These are phyloP conservation scores for Amyloporia xantha DNA, from an alignment of 768 basidiomycete genomes.

Conservation along the genomic window DNA sequence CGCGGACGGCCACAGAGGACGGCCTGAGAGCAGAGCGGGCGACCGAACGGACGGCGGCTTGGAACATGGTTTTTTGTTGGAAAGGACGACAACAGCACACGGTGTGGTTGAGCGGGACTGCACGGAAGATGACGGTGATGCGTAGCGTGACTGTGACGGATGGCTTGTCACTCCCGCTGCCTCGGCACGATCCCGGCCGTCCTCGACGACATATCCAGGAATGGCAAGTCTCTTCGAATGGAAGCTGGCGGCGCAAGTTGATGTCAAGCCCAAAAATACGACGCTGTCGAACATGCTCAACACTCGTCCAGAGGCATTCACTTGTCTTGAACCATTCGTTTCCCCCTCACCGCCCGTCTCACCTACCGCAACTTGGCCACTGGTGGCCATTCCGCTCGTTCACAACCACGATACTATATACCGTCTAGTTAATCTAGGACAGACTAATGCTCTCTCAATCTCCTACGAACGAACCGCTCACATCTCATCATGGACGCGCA, in stretches of 20 bases:
- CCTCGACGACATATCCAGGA: neutral
- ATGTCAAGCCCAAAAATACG: too few species aligned
- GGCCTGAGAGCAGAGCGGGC: constrained; percentile 20
- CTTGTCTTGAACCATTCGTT: too few species aligned
- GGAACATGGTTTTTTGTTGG: constrained; percentile 23
- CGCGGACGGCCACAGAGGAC: constrained; percentile 30
- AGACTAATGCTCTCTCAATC: constrained; percentile 14
- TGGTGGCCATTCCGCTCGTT: neutral
- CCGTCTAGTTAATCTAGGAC: constrained; percentile 2
- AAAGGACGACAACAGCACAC: constrained; percentile 12
- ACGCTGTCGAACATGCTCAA: too few species aligned
- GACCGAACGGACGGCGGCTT: constrained; percentile 23
- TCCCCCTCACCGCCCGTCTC: too few species aligned
- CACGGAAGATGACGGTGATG: constrained; percentile 10
- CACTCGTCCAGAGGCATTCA: too few species aligned
- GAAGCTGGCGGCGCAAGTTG: neutral
- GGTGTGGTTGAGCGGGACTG: constrained; percentile 13
- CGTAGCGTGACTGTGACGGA: constrained; percentile 5
- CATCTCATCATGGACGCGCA: constrained; percentile 1
- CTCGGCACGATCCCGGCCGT: neutral
- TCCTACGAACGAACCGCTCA: constrained; percentile 12
- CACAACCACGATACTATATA: neutral
- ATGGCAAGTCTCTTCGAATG: constrained; percentile 3
- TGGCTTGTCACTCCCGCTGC: neutral
- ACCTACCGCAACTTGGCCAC: neutral